phyloP scores from a whole-genome alignment of 805 yeast genomes.

The Kuraishia hungarica region DNA sequence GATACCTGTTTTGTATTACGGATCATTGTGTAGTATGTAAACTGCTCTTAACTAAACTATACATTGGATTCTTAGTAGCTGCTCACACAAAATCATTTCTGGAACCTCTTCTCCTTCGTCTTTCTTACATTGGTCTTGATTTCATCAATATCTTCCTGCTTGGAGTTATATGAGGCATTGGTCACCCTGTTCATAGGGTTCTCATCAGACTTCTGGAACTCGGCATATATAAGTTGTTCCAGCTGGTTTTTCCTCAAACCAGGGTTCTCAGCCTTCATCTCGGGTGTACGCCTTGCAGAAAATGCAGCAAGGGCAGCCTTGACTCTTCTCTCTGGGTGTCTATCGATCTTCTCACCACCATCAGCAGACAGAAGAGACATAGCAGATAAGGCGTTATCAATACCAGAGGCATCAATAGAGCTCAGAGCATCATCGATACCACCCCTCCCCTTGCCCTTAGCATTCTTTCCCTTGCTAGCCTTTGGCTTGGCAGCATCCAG shows the following conservation, averaged over 20 bases:
- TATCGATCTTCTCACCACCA: conserved; percentile 62
- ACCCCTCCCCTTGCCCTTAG: conserved; percentile 46
- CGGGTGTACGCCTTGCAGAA: conserved; percentile 67
- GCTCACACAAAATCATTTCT: conserved; percentile 16
- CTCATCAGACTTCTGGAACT: conserved; percentile 71
- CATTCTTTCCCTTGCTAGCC: conserved; percentile 44
- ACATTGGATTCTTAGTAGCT: too few species aligned
- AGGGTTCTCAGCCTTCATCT: conserved; percentile 64
- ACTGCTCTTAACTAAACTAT: too few species aligned
- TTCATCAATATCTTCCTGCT: conserved; percentile 39
- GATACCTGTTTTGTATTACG: too few species aligned
- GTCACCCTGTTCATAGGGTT: conserved; percentile 81
- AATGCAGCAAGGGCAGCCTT: conserved; percentile 71
- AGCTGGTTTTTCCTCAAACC: conserved; percentile 75
- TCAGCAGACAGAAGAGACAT: conserved; percentile 53
- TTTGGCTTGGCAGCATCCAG: conserved; percentile 40
- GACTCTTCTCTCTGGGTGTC: conserved; percentile 85
- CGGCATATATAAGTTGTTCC: conserved; percentile 67
- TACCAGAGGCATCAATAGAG: conserved; percentile 43
- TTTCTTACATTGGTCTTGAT: conserved; percentile 19
- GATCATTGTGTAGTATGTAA: too few species aligned
- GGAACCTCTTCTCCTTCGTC: conserved; percentile 22
- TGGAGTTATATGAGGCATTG: conserved; percentile 55
- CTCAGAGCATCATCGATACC: conserved; percentile 63
- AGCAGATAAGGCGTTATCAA: conserved; percentile 75